Percentiles rank a stretch among this genome's conserved stretches.
phyloP scores from a whole-genome alignment of 1,284 basidiomycete genomes.

The Coniophora puteana region DNA sequence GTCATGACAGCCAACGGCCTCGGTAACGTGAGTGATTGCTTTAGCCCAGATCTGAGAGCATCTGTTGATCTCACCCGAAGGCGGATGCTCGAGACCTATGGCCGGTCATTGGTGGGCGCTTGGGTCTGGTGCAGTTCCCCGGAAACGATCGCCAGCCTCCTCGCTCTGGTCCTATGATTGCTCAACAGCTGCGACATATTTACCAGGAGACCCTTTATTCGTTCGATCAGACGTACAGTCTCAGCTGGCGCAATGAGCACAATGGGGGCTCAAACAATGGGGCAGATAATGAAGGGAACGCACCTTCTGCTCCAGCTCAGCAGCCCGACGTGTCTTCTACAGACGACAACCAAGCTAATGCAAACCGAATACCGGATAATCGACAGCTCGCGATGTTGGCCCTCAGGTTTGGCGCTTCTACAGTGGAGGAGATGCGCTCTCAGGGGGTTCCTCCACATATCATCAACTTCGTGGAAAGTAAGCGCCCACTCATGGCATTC shows the following conservation, averaged over 20 bases:
- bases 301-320: slow-evolving; percentile 10
- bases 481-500: slow-evolving; percentile 43
- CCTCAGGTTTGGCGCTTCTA: slow-evolving; percentile 36
- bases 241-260: slow-evolving; percentile 22
- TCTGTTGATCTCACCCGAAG: too few species aligned
- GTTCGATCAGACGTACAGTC: slow-evolving; percentile 57
- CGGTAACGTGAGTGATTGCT: slow-evolving; percentile 36
- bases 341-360: too few species aligned
- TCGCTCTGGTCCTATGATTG: slow-evolving; percentile 56
- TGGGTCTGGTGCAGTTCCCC: slow-evolving; percentile 62
- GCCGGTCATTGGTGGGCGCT: slow-evolving; percentile 58
- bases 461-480: slow-evolving; percentile 53
- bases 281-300: slow-evolving; percentile 15
- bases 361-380: slow-evolving; percentile 7
- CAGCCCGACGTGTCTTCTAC: slow-evolving; percentile 18
- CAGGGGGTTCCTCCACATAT: slow-evolving; percentile 46
- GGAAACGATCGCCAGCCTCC: slow-evolving; percentile 52
- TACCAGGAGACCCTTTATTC: slow-evolving; percentile 54
- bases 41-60: too few species aligned
- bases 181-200: slow-evolving; percentile 52
- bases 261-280: slow-evolving; percentile 14
- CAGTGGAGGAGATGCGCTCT: slow-evolving; percentile 48
- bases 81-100: slow-evolving; percentile 56
- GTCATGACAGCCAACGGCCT: slow-evolving; percentile 57
- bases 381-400: slow-evolving; percentile 21